These are phyloP conservation scores for Pleomassaria siparia DNA, from an alignment of 2,329 filamentous ascomycete species.

Conservation along the genomic window DNA sequence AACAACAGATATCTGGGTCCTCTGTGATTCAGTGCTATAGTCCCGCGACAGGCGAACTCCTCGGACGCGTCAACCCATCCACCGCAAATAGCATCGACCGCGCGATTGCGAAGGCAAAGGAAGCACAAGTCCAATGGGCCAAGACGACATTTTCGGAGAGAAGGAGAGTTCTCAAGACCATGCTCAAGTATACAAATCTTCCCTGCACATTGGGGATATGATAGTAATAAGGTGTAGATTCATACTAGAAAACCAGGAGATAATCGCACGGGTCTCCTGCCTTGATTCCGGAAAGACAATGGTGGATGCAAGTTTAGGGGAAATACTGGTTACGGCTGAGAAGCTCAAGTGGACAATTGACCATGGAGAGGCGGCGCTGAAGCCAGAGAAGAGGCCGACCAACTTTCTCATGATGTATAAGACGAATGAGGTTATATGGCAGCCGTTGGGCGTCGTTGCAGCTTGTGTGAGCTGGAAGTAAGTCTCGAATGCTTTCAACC, in stretches of 20 bases:
- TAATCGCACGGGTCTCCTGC: constrained; percentile 81
- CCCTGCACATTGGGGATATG: background rate
- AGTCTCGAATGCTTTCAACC: constrained; percentile 15
- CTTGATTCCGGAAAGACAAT: constrained; percentile 96
- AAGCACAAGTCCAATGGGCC: constrained; percentile 77
- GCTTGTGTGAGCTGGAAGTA: constrained; percentile 98
- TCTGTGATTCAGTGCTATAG: constrained; percentile 80
- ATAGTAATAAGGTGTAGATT: constrained; percentile 50
- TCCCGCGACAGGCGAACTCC: constrained; percentile 82
- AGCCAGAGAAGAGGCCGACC: constrained; percentile 72
- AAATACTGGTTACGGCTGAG: constrained; percentile 91
- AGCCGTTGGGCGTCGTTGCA: constrained; percentile 88
- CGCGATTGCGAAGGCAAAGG: constrained; percentile 70
- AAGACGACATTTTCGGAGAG: constrained; percentile 76
- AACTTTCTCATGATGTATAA: constrained; percentile 97
- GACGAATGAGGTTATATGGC: constrained; percentile 84
- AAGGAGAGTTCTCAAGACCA: constrained; percentile 74
- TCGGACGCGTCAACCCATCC: constrained; percentile 77
- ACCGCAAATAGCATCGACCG: constrained; percentile 77
- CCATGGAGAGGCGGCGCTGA: constrained; percentile 82
- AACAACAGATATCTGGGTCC: constrained; percentile 57
- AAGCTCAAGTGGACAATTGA: constrained; percentile 92
- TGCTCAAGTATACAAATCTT: constrained; percentile 61
- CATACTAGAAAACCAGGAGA: constrained; percentile 84
- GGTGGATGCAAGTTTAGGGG: constrained; percentile 89